Base-by-base conservation (phyloP, 257 asterid species). In the Verbena officinalis region DNA sequence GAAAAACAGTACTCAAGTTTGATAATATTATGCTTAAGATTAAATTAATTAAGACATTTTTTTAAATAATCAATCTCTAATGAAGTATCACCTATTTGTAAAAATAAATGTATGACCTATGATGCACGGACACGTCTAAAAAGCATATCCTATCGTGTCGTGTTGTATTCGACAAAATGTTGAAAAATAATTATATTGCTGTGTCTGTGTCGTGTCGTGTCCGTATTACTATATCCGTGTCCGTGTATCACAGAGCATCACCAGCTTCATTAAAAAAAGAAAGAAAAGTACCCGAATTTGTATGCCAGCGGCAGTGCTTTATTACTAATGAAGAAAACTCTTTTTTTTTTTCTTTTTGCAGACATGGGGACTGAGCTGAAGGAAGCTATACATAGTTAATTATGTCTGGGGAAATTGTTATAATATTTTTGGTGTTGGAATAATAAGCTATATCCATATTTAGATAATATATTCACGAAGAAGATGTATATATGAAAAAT, bases 291-390 rank as follows among this genome's bases (percentile, higher is more conserved):
- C n/a, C n/a, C n/a, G n/a, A n/a, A n/a, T n/a, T n/a, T n/a, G n/a
- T n/a, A n/a, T n/a, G n/a, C n/a, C n/a, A n/a, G n/a, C n/a, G n/a
- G n/a, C n/a, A n/a, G n/a, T n/a, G n/a, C n/a, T n/a, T n/a, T n/a
- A 14, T 51, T 55, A 56, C 21, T 59, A 22, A 46, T 33, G 20
- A 45, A 50, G 20, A 13, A 55, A 20, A 46, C 13, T 54, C 11
- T 6, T 5, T 71, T 44, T 6, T 5, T 71, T 44, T 54, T 21
- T 5, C 14, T 51, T 65, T 55, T 58, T 79, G 80, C 84, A 88
- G 96, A 76, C 75, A 63, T 88, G 96, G 94, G 79, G 75, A 44
- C 71, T 85, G 46, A 73, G 80, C 80, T 85, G 77, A 86, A 74
- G 74, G 67, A 70, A 27, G 33, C 3, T 9, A 36, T 9, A 36